Conservation (phyloP, 306 rosid species). For the Lathyrus oleraceus region DNA sequence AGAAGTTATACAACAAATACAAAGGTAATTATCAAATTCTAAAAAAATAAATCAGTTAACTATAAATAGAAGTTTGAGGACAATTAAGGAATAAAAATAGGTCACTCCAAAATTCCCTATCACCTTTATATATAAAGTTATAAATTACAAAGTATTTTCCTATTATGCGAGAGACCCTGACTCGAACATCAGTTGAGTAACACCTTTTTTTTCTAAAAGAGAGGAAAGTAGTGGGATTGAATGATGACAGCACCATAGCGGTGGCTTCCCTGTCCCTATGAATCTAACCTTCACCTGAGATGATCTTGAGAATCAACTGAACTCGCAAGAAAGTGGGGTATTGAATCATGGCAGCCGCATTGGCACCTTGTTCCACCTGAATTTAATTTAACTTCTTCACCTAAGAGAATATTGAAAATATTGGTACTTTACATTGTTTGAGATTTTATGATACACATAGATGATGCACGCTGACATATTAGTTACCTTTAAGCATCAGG, state of each 20-base stretch:
- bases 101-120: too few species aligned
- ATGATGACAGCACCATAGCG: slow-evolving; percentile 1
- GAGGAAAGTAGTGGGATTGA: slow-evolving; percentile 15
- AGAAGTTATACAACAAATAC: too few species aligned
- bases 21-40: too few species aligned
- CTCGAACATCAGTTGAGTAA: not conserved
- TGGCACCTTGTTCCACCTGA: not conserved
- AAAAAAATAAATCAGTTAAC: too few species aligned
- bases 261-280: not conserved
- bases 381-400: slow-evolving; percentile 10
- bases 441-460: slow-evolving; percentile 1
- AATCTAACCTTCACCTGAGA: not conserved
- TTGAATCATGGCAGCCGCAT: not conserved
- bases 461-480: not conserved
- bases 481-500: slow-evolving; percentile 36
- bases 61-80: too few species aligned
- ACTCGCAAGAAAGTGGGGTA: not conserved
- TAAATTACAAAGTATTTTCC: not conserved
- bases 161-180: not conserved
- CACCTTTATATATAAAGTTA: too few species aligned
- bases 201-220: not conserved
- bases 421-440: not conserved
- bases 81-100: too few species aligned
- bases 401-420: slow-evolving; percentile 13
- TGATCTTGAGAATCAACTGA: slow-evolving; percentile 18